Base-by-base conservation (phyloP, 2,329 filamentous ascomycete species). In the Aspergillus intermedius region DNA sequence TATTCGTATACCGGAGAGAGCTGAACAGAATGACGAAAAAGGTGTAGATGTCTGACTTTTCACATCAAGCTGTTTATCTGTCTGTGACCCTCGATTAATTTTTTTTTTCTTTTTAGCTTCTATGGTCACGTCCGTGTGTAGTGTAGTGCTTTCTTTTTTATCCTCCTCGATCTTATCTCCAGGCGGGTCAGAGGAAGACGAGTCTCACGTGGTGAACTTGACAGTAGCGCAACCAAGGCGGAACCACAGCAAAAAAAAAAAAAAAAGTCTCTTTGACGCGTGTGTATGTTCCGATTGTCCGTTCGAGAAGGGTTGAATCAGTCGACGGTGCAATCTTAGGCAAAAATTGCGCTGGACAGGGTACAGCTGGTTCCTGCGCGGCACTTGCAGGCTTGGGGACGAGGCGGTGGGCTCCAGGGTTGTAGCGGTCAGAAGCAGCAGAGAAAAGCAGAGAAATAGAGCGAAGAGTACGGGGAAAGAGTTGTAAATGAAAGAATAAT, bases 121-220 rank as follows among this genome's bases (percentile, higher is more conserved):
- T 30, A 3, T 30, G 25, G 9, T 30, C 25, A 30, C 25, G 19
- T 40, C 15, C 37, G 19, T 40, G 37, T 19, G 17, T 8, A 21
- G 5, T 35, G 37, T 12, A 40, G 17, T 21, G 37, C 37, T 49
- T 45, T 45, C 44, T 22, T 19, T 40, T 47, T 51, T 47, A 41
- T 35, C 41, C 42, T 17, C 45, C 40, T 50, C 50, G 52, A 57
- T 57, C 54, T 58, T 58, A 58, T 58, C 56, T 54, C 43, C 47
- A 40, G 46, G 53, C 49, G 52, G 49, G 51, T 50, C 37, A 48
- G 51, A 45, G 34, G 9, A 41, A 41, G 39, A 41, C 21, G n/a
- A 43, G 32, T 39, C 42, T 50, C 48, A 50, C 48, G 48, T 50
- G 48, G 48, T 21, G 25, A 30, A 4, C 5, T 21, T 40, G 37